Conservation (phyloP, 2,329 filamentous ascomycete genomes). For the Aureobasidium sp. region DNA sequence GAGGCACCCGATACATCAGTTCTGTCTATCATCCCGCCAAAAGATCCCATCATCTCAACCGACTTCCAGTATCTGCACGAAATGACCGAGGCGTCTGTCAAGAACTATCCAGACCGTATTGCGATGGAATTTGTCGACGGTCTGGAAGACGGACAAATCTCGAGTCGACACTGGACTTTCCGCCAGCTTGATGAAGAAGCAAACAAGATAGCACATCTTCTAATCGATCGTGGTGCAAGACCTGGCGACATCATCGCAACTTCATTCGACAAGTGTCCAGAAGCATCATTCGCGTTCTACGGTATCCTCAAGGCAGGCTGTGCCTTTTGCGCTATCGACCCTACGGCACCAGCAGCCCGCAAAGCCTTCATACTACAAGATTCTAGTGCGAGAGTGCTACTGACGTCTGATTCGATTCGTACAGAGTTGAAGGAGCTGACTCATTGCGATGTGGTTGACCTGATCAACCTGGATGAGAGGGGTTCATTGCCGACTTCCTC, state of each 20-base stretch:
- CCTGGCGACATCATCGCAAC: slow-evolving; percentile 63
- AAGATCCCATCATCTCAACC: slow-evolving; percentile 50
- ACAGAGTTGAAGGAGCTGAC: slow-evolving; percentile 4
- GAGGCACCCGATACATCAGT: slow-evolving; percentile 34
- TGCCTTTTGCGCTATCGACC: slow-evolving; percentile 74
- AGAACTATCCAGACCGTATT: slow-evolving; percentile 47
- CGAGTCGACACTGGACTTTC: slow-evolving; percentile 63
- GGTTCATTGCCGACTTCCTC: slow-evolving; percentile 31
- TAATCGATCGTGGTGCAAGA: slow-evolving; percentile 44
- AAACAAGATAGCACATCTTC: slow-evolving; percentile 63
- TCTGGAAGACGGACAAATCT: slow-evolving; percentile 42
- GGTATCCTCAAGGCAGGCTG: slow-evolving; percentile 78
- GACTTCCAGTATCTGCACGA: slow-evolving; percentile 62
- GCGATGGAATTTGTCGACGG: slow-evolving; percentile 63
- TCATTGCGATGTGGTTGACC: slow-evolving; percentile 37
- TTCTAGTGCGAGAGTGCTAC: slow-evolving; percentile 56
- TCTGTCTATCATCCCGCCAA: slow-evolving; percentile 61
- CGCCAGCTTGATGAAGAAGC: slow-evolving; percentile 61
- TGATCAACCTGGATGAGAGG: slow-evolving; percentile 31
- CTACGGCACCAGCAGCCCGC: slow-evolving; percentile 62
- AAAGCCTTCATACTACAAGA: slow-evolving; percentile 73
- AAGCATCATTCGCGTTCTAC: slow-evolving; percentile 75
- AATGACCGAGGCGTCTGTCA: slow-evolving; percentile 63
- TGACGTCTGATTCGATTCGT: slow-evolving; percentile 39
- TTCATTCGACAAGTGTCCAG: slow-evolving; percentile 78